Evolutionary conservation across 495 filamentous ascomycete species (phyloP).

Genomic region (Hypoxylon lenormandii): DNA sequence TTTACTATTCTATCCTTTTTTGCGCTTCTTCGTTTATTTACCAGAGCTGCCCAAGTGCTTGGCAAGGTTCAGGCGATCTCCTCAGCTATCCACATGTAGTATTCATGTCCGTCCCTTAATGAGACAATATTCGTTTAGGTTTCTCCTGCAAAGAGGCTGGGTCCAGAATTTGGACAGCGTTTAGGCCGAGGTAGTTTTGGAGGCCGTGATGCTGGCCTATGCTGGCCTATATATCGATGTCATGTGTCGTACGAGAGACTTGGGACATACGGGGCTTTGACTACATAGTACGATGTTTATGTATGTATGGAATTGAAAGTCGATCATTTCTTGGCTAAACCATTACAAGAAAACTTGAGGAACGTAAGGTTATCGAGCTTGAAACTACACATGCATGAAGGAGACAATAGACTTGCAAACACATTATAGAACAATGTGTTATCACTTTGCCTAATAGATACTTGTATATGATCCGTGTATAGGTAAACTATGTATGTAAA

Average conservation of each 20-base stretch:
- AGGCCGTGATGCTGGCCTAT: background rate
- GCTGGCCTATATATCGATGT: background rate
- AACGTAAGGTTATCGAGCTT: background rate
- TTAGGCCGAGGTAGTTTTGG: background rate
- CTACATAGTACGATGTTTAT: background rate
- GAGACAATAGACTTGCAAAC: no score
- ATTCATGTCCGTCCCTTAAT: constrained; percentile 6
- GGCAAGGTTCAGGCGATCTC: constrained; percentile 20
- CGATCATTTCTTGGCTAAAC: constrained; percentile 1
- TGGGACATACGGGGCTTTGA: background rate
- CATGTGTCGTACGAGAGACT: background rate
- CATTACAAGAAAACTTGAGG: background rate
- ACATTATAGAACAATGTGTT: no score
- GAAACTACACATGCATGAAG: background rate
- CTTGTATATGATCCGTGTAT: no score
- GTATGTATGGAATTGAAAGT: background rate
- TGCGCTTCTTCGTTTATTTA: background rate
- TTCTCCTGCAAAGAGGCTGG: background rate
- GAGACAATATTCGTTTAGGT: constrained; percentile 18
- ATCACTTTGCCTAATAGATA: no score
- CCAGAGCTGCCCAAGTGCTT: background rate
- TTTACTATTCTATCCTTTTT: no score
- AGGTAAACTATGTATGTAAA: no score
- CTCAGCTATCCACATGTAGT: constrained; percentile 6
- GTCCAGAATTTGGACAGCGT: background rate